Conservation (phyloP, 441 rosid species). For the Corymbia calophylla region DNA sequence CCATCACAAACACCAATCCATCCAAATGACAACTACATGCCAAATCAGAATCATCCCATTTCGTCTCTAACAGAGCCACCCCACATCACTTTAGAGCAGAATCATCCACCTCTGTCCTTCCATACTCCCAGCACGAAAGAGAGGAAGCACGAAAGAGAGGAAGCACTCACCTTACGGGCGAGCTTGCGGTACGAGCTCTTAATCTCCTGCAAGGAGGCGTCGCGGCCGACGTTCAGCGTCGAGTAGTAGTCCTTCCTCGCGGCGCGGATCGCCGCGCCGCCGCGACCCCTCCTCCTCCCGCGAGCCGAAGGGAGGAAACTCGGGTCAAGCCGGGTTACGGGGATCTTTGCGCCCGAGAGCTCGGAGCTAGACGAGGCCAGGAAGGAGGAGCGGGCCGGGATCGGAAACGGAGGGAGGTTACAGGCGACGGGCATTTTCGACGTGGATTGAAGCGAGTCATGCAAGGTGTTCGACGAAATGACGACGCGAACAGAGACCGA, state of each 20-base stretch:
- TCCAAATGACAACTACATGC: neutral
- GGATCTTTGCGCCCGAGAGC: neutral
- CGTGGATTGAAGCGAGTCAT: neutral
- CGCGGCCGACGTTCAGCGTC: constrained; percentile 47
- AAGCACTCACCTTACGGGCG: constrained; percentile 66
- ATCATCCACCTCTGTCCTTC: neutral
- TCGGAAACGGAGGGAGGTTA: neutral
- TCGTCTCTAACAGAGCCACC: neutral
- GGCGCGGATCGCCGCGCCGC: constrained; percentile 23
- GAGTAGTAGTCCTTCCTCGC: constrained; percentile 50
- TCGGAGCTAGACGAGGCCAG: constrained; percentile 1
- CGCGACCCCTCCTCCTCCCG: constrained; percentile 17
- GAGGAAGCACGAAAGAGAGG: neutral
- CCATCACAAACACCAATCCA: neutral
- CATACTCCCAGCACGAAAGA: neutral
- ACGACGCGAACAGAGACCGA: neutral
- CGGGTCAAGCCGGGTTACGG: neutral
- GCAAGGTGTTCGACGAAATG: neutral
- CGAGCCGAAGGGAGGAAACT: neutral
- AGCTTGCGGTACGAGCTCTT: constrained; percentile 69
- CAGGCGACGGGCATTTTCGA: neutral
- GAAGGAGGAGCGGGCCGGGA: neutral
- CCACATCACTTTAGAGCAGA: neutral
- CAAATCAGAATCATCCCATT: constrained; percentile 13
- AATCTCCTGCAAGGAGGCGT: constrained; percentile 68